These are phyloP conservation scores for Pythium sp. DNA, from an alignment of 352 stramenopile genomes.

Conservation along the genomic window DNA sequence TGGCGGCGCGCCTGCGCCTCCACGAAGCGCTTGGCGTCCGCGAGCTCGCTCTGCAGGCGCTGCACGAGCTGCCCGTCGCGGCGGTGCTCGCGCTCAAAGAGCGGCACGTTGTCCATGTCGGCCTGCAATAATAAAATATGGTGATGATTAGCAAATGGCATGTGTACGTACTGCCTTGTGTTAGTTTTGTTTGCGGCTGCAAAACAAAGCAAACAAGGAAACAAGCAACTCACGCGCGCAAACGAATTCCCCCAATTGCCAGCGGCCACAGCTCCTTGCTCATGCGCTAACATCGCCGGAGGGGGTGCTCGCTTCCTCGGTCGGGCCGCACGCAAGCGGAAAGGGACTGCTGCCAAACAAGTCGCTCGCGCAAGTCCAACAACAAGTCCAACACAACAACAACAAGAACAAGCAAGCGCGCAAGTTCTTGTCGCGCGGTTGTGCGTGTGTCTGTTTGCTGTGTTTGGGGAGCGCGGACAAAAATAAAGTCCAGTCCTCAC, in stretches of 20 bases:
- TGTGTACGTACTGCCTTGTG: neutral
- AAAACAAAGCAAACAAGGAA: neutral
- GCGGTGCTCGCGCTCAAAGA: slow-evolving; percentile 86
- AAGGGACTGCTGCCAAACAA: neutral
- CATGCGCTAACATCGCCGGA: slow-evolving; percentile 22
- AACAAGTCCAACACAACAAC: neutral
- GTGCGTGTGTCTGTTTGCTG: slow-evolving; percentile 1
- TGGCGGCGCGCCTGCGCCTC: slow-evolving; percentile 77
- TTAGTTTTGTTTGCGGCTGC: neutral
- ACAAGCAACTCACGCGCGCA: slow-evolving; percentile 27
- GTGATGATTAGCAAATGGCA: neutral
- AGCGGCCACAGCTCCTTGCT: slow-evolving; percentile 26
- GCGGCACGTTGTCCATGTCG: slow-evolving; percentile 81
- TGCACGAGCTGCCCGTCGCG: slow-evolving; percentile 84
- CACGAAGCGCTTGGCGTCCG: slow-evolving; percentile 81
- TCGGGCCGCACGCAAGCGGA: slow-evolving; percentile 5
- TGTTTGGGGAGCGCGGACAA: slow-evolving; percentile 6
- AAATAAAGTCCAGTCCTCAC: slow-evolving; percentile 18
- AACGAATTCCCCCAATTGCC: slow-evolving; percentile 56
- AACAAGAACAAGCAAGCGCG: neutral
- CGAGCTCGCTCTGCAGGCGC: slow-evolving; percentile 79
- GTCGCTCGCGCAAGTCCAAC: neutral
- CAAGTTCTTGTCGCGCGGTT: slow-evolving; percentile 10
- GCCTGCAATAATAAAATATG: slow-evolving; percentile 23
- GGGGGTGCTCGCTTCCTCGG: neutral